Evolutionary conservation across 208 protist genomes (phyloP).

Genomic region (Trypanosoma grayi): DNA sequence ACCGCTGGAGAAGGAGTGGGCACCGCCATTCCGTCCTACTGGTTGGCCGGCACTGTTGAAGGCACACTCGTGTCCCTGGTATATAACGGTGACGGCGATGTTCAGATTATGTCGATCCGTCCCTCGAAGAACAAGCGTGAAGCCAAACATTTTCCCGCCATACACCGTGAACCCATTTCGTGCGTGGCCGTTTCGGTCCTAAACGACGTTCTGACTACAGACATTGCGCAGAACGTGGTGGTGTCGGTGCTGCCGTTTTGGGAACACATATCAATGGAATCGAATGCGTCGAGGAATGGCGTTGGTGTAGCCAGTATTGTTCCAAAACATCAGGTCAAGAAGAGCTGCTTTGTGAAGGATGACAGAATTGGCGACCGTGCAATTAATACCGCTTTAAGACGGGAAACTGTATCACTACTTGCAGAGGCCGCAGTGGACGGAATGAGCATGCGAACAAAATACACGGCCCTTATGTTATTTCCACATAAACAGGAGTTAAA

Average conservation of each 20-base stretch:
- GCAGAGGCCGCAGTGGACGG: neutral
- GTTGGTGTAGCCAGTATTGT: neutral
- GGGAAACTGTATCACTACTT: too few species aligned
- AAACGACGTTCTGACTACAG: conserved; percentile 70
- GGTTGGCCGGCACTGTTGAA: conserved; percentile 66
- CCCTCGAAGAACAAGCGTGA: conserved; percentile 17
- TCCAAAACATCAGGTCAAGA: neutral
- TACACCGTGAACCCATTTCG: conserved; percentile 79
- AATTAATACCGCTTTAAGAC: too few species aligned
- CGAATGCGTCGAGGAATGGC: neutral
- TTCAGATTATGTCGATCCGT: conserved; percentile 6
- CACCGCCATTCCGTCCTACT: conserved; percentile 43
- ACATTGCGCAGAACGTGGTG: conserved; percentile 82
- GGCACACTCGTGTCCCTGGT: conserved; percentile 36
- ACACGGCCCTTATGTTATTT: conserved; percentile 16
- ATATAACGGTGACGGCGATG: conserved; percentile 10
- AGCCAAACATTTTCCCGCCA: conserved; percentile 31
- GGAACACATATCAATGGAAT: neutral
- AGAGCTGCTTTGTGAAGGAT: neutral
- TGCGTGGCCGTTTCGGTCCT: conserved; percentile 59
- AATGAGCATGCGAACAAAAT: conserved; percentile 12
- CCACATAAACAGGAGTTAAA: neutral
- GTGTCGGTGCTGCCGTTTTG: conserved; percentile 48
- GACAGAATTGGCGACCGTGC: neutral
- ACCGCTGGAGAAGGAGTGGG: conserved; percentile 35